Base-by-base conservation (phyloP, 768 basidiomycete species). In the Baorangia bicolor region DNA sequence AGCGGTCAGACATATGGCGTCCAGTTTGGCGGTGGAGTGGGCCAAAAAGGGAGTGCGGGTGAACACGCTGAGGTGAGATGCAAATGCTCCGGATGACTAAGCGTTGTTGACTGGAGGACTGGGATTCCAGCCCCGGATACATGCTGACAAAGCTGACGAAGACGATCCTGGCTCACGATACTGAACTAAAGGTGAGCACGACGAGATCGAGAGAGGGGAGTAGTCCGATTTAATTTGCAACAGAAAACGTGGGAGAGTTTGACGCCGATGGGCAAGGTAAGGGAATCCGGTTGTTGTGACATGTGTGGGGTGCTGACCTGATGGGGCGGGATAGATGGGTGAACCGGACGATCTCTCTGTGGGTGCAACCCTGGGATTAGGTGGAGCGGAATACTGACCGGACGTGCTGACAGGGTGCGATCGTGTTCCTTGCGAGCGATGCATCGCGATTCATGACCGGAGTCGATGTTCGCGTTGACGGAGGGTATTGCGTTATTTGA, bases 11-110 rank as follows among this genome's bases (percentile, higher is more conserved):
- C 95, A 98, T 67, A 92, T 98, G 92, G 93, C 93, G 13, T 78
- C 90, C 2, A 92, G 88, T 62, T 79, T 98, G 33, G 95, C 90
- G 1, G 93, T 98, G 25, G 96, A 98, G 75, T 98, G 95, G 94
- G 96, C 96, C 0, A 89, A 87, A 70, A 84, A 87, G 60, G 86
- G 86, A 44, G 86, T 95, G 56, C 84, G 94, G 50, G 94, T 96
- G 53, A 96, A 96, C 71, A 77, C 85, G 49, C 68, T 91, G 44
- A 90, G 87, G 88, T 85, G 59, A 49, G 71, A 57, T 33, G 42
- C 3, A 10, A 25, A 16, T n/a, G n/a, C n/a, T n/a, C n/a, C n/a
- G n/a, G n/a, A n/a, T n/a, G n/a, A n/a, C n/a, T n/a, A n/a, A n/a
- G n/a, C n/a, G n/a, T n/a, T n/a, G n/a, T 23, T 52, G 57, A 57